Conservation (phyloP, 164 flowering plant genomes). For the Tetrastigma voinierianum region DNA sequence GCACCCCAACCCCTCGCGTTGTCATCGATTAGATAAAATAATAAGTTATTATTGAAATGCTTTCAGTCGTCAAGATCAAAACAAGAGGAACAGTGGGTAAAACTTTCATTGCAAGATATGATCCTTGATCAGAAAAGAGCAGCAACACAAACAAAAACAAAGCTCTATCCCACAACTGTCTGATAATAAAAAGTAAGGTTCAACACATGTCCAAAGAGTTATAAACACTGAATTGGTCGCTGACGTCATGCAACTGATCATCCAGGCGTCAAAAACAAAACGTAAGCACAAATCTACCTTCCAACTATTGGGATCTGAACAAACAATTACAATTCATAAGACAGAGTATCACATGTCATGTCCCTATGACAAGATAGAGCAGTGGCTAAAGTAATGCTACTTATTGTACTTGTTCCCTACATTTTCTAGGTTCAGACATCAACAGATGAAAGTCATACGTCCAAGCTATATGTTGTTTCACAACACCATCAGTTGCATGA, state of each 20-base stretch:
- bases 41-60: too few relatives aligned
- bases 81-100: too few relatives aligned
- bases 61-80: too few relatives aligned
- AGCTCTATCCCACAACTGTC: background rate
- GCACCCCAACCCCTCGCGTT: too few relatives aligned
- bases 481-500: background rate
- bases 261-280: conserved; percentile 68
- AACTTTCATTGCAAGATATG: background rate
- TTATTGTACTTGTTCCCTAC: background rate
- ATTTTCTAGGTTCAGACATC: background rate
- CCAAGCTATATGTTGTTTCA: background rate
- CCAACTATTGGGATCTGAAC: conserved; percentile 65
- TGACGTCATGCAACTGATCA: conserved; percentile 47
- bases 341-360: background rate
- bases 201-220: too few relatives aligned
- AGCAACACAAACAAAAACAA: background rate
- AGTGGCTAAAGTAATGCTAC: background rate
- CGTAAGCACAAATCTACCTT: conserved; percentile 73
- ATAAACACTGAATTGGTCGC: conserved; percentile 41
- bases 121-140: background rate
- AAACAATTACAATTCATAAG: background rate
- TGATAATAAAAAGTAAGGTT: background rate
- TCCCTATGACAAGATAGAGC: background rate
- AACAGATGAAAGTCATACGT: background rate
- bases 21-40: too few relatives aligned